These are phyloP conservation scores for Elongisporangium anandrum DNA, from an alignment of 352 stramenopile genomes.

Conservation along the genomic window DNA sequence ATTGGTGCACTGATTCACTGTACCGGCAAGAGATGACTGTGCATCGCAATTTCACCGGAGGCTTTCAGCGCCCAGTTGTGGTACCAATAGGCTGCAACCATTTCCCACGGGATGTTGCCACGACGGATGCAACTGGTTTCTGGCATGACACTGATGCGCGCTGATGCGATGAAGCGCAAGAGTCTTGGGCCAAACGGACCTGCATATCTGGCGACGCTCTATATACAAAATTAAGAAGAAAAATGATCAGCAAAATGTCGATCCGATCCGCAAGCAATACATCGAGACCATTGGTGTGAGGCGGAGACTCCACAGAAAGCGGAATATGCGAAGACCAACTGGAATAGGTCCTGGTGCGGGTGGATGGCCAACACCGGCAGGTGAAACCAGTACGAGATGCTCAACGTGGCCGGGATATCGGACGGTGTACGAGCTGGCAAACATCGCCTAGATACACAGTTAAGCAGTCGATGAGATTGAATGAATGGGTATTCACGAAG, in stretches of 20 bases:
- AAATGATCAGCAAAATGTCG: background rate
- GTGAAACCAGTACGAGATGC: conserved; percentile 59
- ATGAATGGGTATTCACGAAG: background rate
- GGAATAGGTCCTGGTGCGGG: conserved; percentile 22
- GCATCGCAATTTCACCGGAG: conserved; percentile 64
- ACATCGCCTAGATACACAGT: conserved; percentile 36
- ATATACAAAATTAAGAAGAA: conserved; percentile 1
- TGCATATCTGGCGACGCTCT: conserved; percentile 44
- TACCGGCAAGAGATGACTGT: conserved; percentile 58
- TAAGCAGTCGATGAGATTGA: background rate
- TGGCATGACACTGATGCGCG: conserved; percentile 50
- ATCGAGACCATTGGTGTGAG: conserved; percentile 45
- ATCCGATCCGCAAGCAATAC: background rate
- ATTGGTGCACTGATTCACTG: background rate
- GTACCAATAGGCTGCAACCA: conserved; percentile 59
- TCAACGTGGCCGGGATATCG: conserved; percentile 37
- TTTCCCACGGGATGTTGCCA: conserved; percentile 31
- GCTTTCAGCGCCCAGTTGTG: conserved; percentile 71
- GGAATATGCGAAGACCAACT: conserved; percentile 37
- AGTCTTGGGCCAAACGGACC: conserved; percentile 50
- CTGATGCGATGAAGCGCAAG: conserved; percentile 35
- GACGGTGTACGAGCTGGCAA: conserved; percentile 46
- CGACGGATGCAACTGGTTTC: conserved; percentile 52
- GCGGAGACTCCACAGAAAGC: conserved; percentile 42
- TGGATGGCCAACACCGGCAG: conserved; percentile 45